Evolutionary conservation across 345 rosid genomes (phyloP), one percentile per base, ranked within the genome.

Genomic region (Eucalyptus dawsonii): DNA sequence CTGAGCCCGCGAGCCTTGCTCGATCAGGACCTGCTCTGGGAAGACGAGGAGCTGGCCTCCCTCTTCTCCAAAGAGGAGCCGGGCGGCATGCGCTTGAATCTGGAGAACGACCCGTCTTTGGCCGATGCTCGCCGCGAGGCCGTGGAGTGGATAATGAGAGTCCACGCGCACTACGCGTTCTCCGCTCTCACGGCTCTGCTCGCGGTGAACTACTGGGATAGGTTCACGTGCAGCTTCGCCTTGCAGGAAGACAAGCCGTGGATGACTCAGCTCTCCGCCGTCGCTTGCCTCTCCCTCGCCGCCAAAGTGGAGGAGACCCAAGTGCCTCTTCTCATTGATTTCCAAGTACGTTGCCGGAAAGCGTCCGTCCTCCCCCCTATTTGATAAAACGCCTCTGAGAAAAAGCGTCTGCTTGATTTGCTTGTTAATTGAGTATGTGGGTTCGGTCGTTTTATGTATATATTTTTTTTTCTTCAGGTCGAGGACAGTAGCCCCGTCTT

Each of bases 241-340:
- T 72, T 34, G 69, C 93, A 93, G 87, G 89, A 88, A 27, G 93
- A 94, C 86, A 94, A 94, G 90, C 97, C 96, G 29, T 95, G 98
- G 98, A 93, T 93, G 96, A 89, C 90, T 87, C 97, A 95, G 81
- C 93, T 96, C 13, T 91, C 93, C n/a, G 96, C 96, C 34, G 96
- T 95, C 65, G 95, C 96, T 88, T 95, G 96, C 87, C 93, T 96
- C 80, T 96, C 98, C 54, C 92, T 96, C 51, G 96, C 97, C 15
- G 96, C 98, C 88, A 90, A 90, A 86, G 90, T 90, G 51, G 90
- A 86, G 87, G 91, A 90, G 91, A 90, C 87, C 80, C 80, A 90
- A 58, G 98, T 95, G 62, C 97, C 97, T 19, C 96, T 93, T 87
- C 88, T 96, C n/a, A 87, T 93, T 86, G 97, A 95, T 89, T 92